phyloP scores from a whole-genome alignment of 441 rosid genomes.

The Erodium chrysanthum region DNA sequence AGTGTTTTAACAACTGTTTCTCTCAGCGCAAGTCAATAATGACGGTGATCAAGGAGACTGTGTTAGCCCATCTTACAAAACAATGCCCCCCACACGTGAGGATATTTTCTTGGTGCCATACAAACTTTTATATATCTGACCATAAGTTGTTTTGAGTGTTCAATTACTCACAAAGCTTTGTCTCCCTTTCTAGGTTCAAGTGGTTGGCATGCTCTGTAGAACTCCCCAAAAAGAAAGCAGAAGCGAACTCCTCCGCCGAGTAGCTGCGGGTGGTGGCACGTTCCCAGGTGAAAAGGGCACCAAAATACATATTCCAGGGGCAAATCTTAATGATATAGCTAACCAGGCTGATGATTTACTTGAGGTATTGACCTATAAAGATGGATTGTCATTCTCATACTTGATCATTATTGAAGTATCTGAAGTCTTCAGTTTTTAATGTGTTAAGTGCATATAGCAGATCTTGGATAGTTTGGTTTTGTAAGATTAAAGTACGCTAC shows the following conservation, averaged over 20 bases:
- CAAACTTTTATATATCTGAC: neutral
- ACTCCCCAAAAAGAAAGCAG: slow-evolving; percentile 84
- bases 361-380: slow-evolving; percentile 41
- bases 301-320: slow-evolving; percentile 76
- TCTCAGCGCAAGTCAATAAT: slow-evolving; percentile 64
- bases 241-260: slow-evolving; percentile 78
- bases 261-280: slow-evolving; percentile 93
- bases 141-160: neutral
- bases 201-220: slow-evolving; percentile 90
- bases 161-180: neutral
- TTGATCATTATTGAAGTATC: neutral
- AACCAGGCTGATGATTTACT: slow-evolving; percentile 95
- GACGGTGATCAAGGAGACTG: slow-evolving; percentile 90
- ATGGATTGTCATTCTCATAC: slow-evolving; percentile 5
- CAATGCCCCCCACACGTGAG: slow-evolving; percentile 84
- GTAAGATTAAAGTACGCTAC: neutral
- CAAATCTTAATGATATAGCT: slow-evolving; percentile 81
- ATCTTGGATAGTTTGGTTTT: neutral
- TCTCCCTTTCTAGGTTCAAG: slow-evolving; percentile 54
- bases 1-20: slow-evolving; percentile 17
- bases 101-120: slow-evolving; percentile 4
- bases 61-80: slow-evolving; percentile 66
- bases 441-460: neutral
- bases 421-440: neutral
- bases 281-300: slow-evolving; percentile 59